Evolutionary conservation across 2,329 filamentous ascomycete genomes (phyloP).

Genomic region (Chaetomiaceae sp.): DNA sequence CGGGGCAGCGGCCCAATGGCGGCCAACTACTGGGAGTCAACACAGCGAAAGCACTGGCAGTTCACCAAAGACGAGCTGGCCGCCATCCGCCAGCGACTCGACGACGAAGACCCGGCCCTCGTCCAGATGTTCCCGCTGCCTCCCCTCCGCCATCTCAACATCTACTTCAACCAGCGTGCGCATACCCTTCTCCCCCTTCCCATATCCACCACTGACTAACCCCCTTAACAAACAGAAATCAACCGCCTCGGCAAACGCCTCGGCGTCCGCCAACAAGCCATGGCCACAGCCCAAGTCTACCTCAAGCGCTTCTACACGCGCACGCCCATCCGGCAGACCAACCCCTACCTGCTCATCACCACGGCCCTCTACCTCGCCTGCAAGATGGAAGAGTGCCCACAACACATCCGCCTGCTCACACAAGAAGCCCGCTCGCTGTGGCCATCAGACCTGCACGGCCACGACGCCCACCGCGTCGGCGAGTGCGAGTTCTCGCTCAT

Average conservation of each 20-base stretch:
- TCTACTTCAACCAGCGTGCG: conserved; percentile 88
- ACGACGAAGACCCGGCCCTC: conserved; percentile 68
- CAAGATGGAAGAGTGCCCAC: conserved; percentile 96
- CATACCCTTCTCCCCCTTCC: conserved; percentile 6
- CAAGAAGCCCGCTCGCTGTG: conserved; percentile 81
- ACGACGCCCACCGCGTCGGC: conserved; percentile 78
- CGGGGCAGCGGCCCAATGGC: conserved; percentile 57
- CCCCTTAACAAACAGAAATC: conserved; percentile 57
- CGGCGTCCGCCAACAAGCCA: conserved; percentile 79
- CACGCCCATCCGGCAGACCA: conserved; percentile 86
- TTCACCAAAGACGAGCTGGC: conserved; percentile 79
- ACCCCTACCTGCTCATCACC: conserved; percentile 88
- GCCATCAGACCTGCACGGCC: conserved; percentile 68
- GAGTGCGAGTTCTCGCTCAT: conserved; percentile 94
- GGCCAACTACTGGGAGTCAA: conserved; percentile 95
- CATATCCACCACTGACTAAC: background rate
- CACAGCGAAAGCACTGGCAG: conserved; percentile 84
- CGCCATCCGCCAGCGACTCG: conserved; percentile 69
- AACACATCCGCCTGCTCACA: conserved; percentile 89
- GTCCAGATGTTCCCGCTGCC: conserved; percentile 79
- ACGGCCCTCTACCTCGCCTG: conserved; percentile 92
- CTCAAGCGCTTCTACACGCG: conserved; percentile 89
- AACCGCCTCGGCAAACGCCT: conserved; percentile 79
- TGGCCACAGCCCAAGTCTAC: conserved; percentile 93
- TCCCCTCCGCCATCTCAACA: conserved; percentile 74